Percentiles rank a stretch among this genome's conserved stretches.
Evolutionary conservation across 139 green algal genomes (phyloP).

Genomic region (Ulvella scutata): DNA sequence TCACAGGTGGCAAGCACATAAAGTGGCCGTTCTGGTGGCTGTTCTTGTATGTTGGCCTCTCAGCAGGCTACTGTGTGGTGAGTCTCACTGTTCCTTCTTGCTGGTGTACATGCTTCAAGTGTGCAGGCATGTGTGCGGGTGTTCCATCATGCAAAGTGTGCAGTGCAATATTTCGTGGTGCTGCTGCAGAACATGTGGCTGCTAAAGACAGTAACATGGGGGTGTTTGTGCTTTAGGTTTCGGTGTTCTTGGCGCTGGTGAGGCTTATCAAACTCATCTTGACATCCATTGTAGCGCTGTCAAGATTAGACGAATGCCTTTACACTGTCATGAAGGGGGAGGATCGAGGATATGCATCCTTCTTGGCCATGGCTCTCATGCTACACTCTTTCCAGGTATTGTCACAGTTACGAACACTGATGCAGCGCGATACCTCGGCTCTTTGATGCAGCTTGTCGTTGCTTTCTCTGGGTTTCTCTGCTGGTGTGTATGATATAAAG

Average conservation of each 20-base stretch:
- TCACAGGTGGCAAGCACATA: not conserved
- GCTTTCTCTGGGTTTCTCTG: too few species aligned
- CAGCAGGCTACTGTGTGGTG: not conserved
- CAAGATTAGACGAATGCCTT: not conserved
- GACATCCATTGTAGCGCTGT: not conserved
- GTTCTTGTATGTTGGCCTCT: not conserved
- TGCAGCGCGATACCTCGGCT: too few species aligned
- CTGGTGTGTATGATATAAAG: too few species aligned
- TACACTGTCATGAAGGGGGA: not conserved
- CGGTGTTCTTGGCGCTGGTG: not conserved
- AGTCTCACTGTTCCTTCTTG: not conserved
- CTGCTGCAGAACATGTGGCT: too few species aligned
- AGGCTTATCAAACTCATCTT: not conserved
- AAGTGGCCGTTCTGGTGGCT: not conserved
- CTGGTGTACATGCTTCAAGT: not conserved
- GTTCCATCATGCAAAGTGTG: too few species aligned
- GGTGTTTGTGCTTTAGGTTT: too few species aligned
- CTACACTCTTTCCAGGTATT: not conserved
- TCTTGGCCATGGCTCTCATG: conserved; percentile 2
- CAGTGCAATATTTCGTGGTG: too few species aligned
- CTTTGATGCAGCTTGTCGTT: too few species aligned
- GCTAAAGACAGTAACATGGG: too few species aligned
- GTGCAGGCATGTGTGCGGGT: not conserved
- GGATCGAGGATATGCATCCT: conserved; percentile 1
- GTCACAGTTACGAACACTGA: too few species aligned